Percentiles rank a stretch among this genome's conserved stretches.
Evolutionary conservation across 331 rosid genomes (phyloP).

Genomic region (Dryas integrifolia): DNA sequence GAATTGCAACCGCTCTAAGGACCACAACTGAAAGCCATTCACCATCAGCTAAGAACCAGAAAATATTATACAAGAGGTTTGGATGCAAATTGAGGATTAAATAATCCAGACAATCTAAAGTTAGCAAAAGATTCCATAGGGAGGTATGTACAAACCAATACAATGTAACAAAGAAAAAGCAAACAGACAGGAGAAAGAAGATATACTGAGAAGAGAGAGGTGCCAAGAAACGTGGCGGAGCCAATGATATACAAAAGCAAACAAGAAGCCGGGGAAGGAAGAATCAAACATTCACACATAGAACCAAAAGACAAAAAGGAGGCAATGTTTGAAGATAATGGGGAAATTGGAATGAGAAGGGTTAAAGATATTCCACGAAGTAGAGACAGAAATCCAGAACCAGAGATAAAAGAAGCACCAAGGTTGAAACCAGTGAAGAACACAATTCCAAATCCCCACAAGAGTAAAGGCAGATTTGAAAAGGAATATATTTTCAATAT

Average conservation of each 20-base stretch:
- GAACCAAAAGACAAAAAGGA: slow-evolving; percentile 27
- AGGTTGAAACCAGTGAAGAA: slow-evolving; percentile 19
- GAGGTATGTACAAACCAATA: slow-evolving; percentile 1
- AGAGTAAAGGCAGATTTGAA: slow-evolving; percentile 39
- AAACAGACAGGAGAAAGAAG: slow-evolving; percentile 19
- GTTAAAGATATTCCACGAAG: slow-evolving; percentile 25
- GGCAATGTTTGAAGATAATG: slow-evolving; percentile 20
- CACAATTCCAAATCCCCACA: slow-evolving; percentile 40
- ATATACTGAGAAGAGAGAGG: slow-evolving; percentile 11
- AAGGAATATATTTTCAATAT: slow-evolving; percentile 45
- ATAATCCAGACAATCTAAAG: background rate
- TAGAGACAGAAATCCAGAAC: slow-evolving; percentile 21
- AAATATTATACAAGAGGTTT: background rate
- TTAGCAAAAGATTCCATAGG: background rate
- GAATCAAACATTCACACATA: slow-evolving; percentile 16
- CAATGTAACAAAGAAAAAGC: slow-evolving; percentile 8
- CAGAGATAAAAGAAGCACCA: slow-evolving; percentile 23
- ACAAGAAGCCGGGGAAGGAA: slow-evolving; percentile 26
- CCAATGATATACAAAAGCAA: slow-evolving; percentile 21
- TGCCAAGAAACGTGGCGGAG: slow-evolving; percentile 24
- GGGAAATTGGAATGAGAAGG: slow-evolving; percentile 1
- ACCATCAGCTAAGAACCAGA: slow-evolving; percentile 16
- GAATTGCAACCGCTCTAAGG: slow-evolving; percentile 13
- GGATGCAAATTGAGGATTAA: slow-evolving; percentile 12
- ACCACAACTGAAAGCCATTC: slow-evolving; percentile 16